Conservation (phyloP, 148 eudicot species). For the Suaeda aralocaspica region DNA sequence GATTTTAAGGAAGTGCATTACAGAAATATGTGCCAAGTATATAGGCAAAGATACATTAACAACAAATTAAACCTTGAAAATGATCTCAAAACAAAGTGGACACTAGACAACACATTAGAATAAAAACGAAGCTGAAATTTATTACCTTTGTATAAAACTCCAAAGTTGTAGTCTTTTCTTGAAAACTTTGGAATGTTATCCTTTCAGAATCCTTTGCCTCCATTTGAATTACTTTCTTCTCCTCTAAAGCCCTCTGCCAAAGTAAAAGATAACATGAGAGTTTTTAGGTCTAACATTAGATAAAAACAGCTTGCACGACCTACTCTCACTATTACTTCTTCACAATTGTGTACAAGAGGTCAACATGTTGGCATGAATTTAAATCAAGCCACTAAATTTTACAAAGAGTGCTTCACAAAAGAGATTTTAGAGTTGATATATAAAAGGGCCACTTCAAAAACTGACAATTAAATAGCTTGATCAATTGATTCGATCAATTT, state of each 20-base stretch:
- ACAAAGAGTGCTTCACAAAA: neutral
- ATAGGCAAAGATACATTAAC: neutral
- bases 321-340: neutral
- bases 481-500: neutral
- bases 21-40: neutral
- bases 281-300: neutral
- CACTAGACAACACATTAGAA: neutral
- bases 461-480: neutral
- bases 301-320: neutral
- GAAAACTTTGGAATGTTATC: constrained; percentile 56
- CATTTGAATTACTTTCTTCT: constrained; percentile 53
- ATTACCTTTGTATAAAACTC: constrained; percentile 84
- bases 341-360: neutral
- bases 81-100: neutral
- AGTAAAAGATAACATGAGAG: neutral
- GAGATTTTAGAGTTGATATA: neutral
- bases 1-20: neutral
- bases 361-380: neutral
- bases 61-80: neutral
- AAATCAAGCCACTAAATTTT: neutral
- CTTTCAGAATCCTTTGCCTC: constrained; percentile 81
- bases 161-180: constrained; percentile 57
- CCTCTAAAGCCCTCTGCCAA: constrained; percentile 73
- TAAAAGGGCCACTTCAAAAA: neutral
- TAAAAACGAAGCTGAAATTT: neutral